Conservation (phyloP, 2,329 filamentous ascomycete species). For the Trichoderma sp. region DNA sequence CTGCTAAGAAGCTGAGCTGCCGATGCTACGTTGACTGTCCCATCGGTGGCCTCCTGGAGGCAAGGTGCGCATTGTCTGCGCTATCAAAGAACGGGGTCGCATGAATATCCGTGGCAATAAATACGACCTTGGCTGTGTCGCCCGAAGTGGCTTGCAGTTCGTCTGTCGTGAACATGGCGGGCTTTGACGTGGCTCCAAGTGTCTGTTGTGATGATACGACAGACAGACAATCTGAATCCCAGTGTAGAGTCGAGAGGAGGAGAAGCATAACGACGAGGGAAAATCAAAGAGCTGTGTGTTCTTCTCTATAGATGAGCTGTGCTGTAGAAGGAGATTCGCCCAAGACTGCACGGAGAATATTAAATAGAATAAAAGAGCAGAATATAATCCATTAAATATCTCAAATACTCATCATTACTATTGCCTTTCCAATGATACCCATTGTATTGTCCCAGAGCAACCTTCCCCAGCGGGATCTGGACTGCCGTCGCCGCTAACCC, state of each 20-base stretch:
- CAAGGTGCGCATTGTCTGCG: not conserved
- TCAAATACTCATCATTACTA: not conserved
- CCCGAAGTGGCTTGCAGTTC: not conserved
- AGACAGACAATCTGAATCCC: not conserved
- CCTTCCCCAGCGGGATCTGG: not conserved
- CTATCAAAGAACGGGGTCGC: not conserved
- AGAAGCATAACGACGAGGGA: not conserved
- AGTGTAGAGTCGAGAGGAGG: not conserved
- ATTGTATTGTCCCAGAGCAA: not conserved
- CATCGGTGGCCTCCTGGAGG: not conserved
- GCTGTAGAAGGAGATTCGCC: not conserved
- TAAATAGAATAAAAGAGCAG: not conserved
- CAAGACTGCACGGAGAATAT: not conserved
- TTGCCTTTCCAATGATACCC: not conserved
- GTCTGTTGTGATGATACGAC: not conserved
- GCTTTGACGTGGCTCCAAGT: not conserved
- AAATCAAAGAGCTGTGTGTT: not conserved
- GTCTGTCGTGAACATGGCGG: not conserved
- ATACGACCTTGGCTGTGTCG: constrained; percentile 1
- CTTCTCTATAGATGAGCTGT: too few relatives aligned
- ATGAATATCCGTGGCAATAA: not conserved
- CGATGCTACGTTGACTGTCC: not conserved
- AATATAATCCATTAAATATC: not conserved
- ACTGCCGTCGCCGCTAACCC: not conserved
- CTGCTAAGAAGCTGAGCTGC: not conserved